Evolutionary conservation across 345 rosid species (phyloP), one percentile per base, ranked within the genome.

Genomic region (Populus pruinosa): DNA sequence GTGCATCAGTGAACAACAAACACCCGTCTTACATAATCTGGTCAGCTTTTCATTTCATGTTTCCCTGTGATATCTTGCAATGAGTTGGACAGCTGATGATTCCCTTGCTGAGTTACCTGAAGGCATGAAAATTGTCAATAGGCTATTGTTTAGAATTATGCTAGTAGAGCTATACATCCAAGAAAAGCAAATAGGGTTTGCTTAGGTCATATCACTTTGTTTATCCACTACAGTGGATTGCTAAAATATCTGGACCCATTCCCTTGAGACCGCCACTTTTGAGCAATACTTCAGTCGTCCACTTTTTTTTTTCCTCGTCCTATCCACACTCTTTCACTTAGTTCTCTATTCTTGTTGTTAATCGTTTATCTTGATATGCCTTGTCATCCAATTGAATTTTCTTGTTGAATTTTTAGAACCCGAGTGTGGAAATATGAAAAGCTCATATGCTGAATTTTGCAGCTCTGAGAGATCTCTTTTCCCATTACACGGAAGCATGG

Each of bases 401-500:
- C 44, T 41, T 41, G 44, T 43, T 33, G 44, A 72, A 17, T 33
- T 33, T 4, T 33, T 33, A 33, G 36, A 33, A 33, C 36, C n/a
- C 21, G 23, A 39, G 7, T 11, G 38, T 65, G 62, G 20, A 56
- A 56, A 70, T 18, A 38, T 55, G 12, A 1, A 25, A 31, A 70
- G 50, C 67, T 77, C 33, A 74, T 49, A 50, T 69, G 67, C 35
- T 65, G 73, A 33, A 76, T 63, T 71, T 86, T 85, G 78, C 91
- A 93, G 98, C 93, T 71, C 77, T 91, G 82, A 86, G 79, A 83
- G 99, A 93, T 29, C 93, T 95, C 23, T 95, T 95, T 81, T 80
- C 86, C 38, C 98, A 95, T 87, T 95, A 91, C 85, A 84, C 86
- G 90, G 97, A 93, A 71, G 99, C 98, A 41, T 95, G 98, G 98